phyloP scores from a whole-genome alignment of 768 basidiomycete genomes.

The Antrodiella citrinella region DNA sequence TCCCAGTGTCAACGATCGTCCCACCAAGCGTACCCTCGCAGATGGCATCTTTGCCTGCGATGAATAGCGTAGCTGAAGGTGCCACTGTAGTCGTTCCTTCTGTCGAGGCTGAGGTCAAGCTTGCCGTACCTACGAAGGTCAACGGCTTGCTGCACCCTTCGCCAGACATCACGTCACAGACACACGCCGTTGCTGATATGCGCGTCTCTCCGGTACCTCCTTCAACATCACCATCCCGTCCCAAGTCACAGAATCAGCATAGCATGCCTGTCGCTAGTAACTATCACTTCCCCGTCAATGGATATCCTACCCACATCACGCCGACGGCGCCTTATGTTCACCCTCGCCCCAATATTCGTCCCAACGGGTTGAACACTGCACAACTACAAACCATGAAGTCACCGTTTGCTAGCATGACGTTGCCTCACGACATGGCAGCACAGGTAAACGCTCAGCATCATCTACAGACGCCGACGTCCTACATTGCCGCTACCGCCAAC shows the following conservation, averaged over 20 bases:
- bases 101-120: constrained; percentile 1
- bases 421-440: background rate
- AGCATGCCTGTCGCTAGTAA: constrained; percentile 33
- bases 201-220: constrained; percentile 4
- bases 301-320: constrained; percentile 35
- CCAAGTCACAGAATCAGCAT: constrained; percentile 40
- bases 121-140: constrained; percentile 3
- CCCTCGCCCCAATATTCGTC: background rate
- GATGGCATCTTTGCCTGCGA: background rate
- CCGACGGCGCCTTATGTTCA: background rate
- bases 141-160: constrained; percentile 15
- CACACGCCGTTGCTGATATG: constrained; percentile 1
- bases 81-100: constrained; percentile 7
- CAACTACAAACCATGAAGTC: background rate
- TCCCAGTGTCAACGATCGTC: background rate
- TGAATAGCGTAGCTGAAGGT: background rate
- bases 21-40: background rate
- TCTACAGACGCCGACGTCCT: constrained; percentile 27
- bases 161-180: constrained; percentile 16
- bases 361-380: background rate
- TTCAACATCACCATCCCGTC: constrained; percentile 32
- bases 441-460: constrained; percentile 13
- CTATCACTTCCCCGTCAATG: constrained; percentile 26
- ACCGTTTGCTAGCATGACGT: background rate
- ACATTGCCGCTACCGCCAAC: constrained; percentile 20